These are phyloP conservation scores for Pseudocercospora vitis DNA, from an alignment of 2,329 filamentous ascomycete species.

Conservation along the genomic window DNA sequence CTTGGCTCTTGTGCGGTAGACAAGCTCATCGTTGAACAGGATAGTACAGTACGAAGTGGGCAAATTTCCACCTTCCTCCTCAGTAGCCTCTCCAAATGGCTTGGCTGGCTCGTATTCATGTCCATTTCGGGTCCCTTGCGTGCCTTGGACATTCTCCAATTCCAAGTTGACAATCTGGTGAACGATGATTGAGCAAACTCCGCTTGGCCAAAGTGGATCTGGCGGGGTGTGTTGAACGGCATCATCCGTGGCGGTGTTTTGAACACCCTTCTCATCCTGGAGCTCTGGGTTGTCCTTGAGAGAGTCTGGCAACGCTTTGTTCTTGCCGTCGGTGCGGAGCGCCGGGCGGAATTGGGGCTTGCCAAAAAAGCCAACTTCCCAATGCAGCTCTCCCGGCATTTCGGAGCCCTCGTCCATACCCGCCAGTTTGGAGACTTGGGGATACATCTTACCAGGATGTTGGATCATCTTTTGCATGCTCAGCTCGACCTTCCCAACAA, in stretches of 20 bases:
- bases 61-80: conserved; percentile 75
- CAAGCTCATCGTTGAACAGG: conserved; percentile 79
- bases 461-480: conserved; percentile 95
- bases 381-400: conserved; percentile 92
- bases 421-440: conserved; percentile 77
- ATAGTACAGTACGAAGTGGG: conserved; percentile 96
- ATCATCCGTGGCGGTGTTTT: conserved; percentile 73
- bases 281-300: conserved; percentile 73
- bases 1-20: conserved; percentile 93
- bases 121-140: conserved; percentile 74
- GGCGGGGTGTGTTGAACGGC: conserved; percentile 87
- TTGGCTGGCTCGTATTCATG: conserved; percentile 87
- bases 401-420: conserved; percentile 79
- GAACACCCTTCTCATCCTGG: conserved; percentile 81
- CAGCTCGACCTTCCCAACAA: conserved; percentile 90
- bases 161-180: conserved; percentile 96
- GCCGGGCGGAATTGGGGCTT: conserved; percentile 86
- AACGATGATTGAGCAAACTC: conserved; percentile 79
- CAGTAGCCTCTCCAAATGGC: conserved; percentile 77
- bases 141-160: conserved; percentile 86
- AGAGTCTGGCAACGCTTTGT: conserved; percentile 70
- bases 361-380: conserved; percentile 94
- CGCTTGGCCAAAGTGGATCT: conserved; percentile 93
- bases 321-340: conserved; percentile 82
- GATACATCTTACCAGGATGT: conserved; percentile 89